Evolutionary conservation across 306 rosid species (phyloP), one percentile per base, ranked within the genome.

Genomic region (Erythrophleum fordii): DNA sequence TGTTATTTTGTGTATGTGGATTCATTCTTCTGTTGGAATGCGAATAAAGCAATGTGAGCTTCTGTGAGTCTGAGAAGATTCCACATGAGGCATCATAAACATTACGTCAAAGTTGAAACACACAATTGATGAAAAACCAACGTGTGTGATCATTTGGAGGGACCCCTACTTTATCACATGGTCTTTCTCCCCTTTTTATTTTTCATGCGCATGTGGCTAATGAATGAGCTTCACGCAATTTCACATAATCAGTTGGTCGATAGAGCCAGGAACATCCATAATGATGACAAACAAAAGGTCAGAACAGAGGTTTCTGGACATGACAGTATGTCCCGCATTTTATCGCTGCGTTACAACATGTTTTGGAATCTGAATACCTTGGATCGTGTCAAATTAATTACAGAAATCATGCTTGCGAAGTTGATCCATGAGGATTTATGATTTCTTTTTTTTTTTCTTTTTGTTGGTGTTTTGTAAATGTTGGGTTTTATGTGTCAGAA

Each of bases 241-340:
- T 29, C 59, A 18, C 59, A 0, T 70, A 29, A 64, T 77, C 29
- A 35, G 77, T 39, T 69, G 75, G 82, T 75, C 58, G 25, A 13
- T 55, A 61, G 53, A 45, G 17, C 42, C 41, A 52, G 25, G 60
- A 85, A 64, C 86, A 81, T 72, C 53, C 69, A 34, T 64, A 59
- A 71, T 83, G 9, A 72, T 83, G 76, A 20, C 80, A 37, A 53
- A 46, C 77, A 53, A 85, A 74, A 69, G 41, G 45, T 41, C 49
- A 6, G n/a, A 22, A 52, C 12, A 29, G 20, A 34, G 62, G 76
- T 65, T 37, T 65, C 23, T 28, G 6, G 55, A 39, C 69, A 64
- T 79, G 39, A 8, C 5, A 14, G 29, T 5, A 20, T 59, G 73
- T 35, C 22, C 18, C 1, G 42, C 42, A 16, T 66, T 18, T 78